Conservation (phyloP, 1,139 yeast species). For the Wickerhamiella pararugosa region DNA sequence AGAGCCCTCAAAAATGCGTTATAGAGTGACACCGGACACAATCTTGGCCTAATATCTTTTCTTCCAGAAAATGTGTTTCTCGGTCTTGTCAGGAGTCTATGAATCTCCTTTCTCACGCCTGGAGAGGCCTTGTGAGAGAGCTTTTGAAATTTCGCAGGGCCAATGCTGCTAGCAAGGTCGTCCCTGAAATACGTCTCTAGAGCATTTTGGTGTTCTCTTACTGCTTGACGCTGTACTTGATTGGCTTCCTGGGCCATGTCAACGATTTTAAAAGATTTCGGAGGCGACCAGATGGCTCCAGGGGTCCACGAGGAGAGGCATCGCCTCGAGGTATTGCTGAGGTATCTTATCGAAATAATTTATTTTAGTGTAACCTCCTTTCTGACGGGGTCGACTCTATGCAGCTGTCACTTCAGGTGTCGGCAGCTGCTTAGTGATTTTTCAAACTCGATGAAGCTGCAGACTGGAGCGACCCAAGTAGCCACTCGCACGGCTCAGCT, state of each 20-base stretch:
- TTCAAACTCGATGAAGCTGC: conserved; percentile 40
- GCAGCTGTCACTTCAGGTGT: neutral
- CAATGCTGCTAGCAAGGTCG: too few species aligned
- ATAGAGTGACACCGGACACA: neutral
- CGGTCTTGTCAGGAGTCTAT: too few species aligned
- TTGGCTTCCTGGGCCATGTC: conserved; percentile 5
- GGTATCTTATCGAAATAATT: neutral
- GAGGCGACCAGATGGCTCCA: conserved; percentile 6
- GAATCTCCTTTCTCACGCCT: too few species aligned
- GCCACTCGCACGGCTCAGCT: conserved; percentile 65
- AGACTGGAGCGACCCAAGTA: conserved; percentile 52
- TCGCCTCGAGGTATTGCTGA: neutral
- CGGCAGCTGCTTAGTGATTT: neutral
- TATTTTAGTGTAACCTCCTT: neutral
- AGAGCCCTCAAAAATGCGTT: conserved; percentile 8
- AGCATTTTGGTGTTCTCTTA: too few species aligned
- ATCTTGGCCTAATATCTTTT: neutral
- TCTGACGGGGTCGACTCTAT: neutral
- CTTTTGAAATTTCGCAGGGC: too few species aligned
- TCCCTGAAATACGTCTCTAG: too few species aligned
- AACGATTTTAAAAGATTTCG: neutral
- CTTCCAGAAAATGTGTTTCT: neutral
- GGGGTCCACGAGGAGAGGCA: conserved; percentile 5
- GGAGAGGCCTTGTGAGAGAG: too few species aligned
- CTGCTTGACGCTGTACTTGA: neutral